Evolutionary conservation across 768 basidiomycete genomes (phyloP), one percentile per base, ranked within the genome.

Genomic region (Phanerochaete carnosa): DNA sequence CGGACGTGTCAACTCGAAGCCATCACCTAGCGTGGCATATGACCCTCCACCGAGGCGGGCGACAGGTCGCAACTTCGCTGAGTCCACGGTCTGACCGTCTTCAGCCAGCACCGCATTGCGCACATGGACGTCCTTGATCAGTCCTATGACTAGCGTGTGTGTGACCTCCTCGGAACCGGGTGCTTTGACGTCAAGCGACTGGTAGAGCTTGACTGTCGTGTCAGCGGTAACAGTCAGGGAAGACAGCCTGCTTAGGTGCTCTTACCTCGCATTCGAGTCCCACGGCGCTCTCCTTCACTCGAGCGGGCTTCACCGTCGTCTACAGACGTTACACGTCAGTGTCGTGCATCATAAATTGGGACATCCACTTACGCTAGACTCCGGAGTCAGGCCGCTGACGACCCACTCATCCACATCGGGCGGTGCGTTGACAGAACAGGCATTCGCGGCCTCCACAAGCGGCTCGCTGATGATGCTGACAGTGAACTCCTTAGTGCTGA

Each of bases 401-500:
- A 77, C 70, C 87, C 86, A 89, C 71, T 87, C 84, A 65, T 83
- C 76, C 29, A 77, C 74, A 47, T 79, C 70, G 3, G 75, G 76
- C 46, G 84, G 84, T 15, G 83, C 78, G 58, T 87, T 83, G 25
- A 83, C 77, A 6, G 83, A 77, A 16, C 79, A 75, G 52, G 74
- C 72, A 66, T 87, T 87, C 8, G 83, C 84, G 2, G 82, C 80
- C 65, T 86, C 83, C 47, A 79, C 73, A 63, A 86, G 82, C 0
- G 83, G 72, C 69, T 92, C 88, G 58, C 85, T 88, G 65, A 94
- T 84, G 55, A 89, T 83, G 66, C 83, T 88, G 53, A 88, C 82
- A 6, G 85, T 86, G 71, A 92, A 93, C 68, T 89, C 79, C 62
- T 84, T 85, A 13, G 83, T 87, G 0, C 75, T 74, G 50, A 82